Evolutionary conservation across 768 basidiomycete genomes (phyloP), one percentile per base, ranked within the genome.

Genomic region (Piloderma croceum): DNA sequence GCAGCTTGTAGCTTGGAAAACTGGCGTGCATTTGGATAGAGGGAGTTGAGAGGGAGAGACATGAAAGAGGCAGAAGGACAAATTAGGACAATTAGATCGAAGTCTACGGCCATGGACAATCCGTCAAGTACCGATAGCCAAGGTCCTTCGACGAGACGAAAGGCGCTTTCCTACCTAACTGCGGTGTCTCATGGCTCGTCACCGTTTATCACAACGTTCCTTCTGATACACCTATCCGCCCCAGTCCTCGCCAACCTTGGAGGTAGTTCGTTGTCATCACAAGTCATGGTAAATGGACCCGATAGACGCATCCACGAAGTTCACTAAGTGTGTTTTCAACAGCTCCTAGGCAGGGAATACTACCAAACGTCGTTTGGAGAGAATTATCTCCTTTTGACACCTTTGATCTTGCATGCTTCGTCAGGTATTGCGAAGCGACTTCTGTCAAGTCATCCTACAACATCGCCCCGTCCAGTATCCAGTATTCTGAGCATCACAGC

Each of bases 261-360:
- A 4, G 88, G 88, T 0, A 74, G 81, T 1, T 66, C 63, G 7
- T 54, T 79, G 12, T 71, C 88, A 6, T 89, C 86, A 4, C 77
- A 77, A 53, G 73, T 77, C 34, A 81, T 91, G 85, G 90, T 87
- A 43, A 42, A 77, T 61, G 33, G 18, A 13, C 31, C 12, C 34
- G 4, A 3, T 34, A 34, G 5, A 32, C 17, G 11, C 13, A 6
- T n/a, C 12, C 11, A 12, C 21, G 18, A 25, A 3, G 15, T 27
- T 43, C 10, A 39, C 31, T 21, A 31, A 5, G 15, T 24, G n/a
- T 7, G 15, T 13, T 11, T 18, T 24, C 13, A 31, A 7, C 49
- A 91, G 87, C 66, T 92, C 32, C 67, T 93, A 10, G 86, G 88
- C 7, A 66, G 89, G 39, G 89, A 90, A 61, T 90, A 89, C 61